phyloP scores from a whole-genome alignment of 306 rosid genomes.

The Trifolium fragiferum region DNA sequence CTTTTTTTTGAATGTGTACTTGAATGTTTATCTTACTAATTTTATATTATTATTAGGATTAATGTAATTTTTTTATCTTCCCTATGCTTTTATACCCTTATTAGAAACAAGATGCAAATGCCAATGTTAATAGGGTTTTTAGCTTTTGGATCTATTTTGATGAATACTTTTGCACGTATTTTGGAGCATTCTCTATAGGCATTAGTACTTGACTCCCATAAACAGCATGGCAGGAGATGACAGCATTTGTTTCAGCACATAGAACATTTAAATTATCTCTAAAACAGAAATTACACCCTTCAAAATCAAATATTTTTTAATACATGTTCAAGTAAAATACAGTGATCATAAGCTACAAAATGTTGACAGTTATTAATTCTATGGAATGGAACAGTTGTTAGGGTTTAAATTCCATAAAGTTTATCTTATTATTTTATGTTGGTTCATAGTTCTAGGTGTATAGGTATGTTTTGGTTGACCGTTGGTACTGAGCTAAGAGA shows the following conservation, averaged over 20 bases:
- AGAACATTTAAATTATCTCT: constrained; percentile 54
- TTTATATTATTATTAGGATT: too few relatives aligned
- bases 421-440: background rate
- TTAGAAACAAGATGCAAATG: constrained; percentile 29
- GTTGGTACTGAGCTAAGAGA: too few relatives aligned
- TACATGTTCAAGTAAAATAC: background rate
- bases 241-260: constrained; percentile 70
- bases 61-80: background rate
- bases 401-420: constrained; percentile 45
- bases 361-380: constrained; percentile 15
- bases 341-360: constrained; percentile 16
- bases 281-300: constrained; percentile 52
- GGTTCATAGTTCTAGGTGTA: background rate
- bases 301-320: background rate
- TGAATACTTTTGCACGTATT: constrained; percentile 40
- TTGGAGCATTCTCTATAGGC: constrained; percentile 49
- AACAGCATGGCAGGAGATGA: constrained; percentile 61
- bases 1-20: too few relatives aligned
- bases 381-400: constrained; percentile 43
- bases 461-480: background rate
- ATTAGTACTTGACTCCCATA: constrained; percentile 55
- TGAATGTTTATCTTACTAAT: too few relatives aligned
- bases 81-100: constrained; percentile 27
- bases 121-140: constrained; percentile 17
- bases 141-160: constrained; percentile 29